Base-by-base conservation (phyloP, 1,284 basidiomycete species). In the Cutaneotrichosporon sp. region DNA sequence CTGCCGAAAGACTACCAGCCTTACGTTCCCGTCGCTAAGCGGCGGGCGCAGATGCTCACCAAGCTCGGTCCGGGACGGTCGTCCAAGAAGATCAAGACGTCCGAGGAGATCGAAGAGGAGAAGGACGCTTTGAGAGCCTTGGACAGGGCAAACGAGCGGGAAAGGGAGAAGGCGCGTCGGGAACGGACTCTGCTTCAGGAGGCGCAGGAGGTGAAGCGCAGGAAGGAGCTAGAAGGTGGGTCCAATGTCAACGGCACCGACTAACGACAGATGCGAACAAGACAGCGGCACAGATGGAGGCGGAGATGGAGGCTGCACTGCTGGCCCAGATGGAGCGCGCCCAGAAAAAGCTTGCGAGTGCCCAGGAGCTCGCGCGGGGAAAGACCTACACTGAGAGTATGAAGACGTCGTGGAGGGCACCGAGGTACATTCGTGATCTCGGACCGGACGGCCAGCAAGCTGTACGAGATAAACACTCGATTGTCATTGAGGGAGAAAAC, bases 331-430 rank as follows among this genome's bases (percentile, higher is more conserved):
- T 97, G 65, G 88, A 90, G 34, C 88, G 88, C 55, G 81, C 88
- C 14, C 76, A 78, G 61, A 82, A 88, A 69, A 96, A 94, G 71
- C 82, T 99, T 3, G 90, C 88, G 0, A 89, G 90, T 12, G 92
- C 92, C 59, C 77, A 90, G 65, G 96, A 99, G 71, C 76, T 98
- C 26, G 94, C 96, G 2, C 85, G 90, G 67, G 96, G 93, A 11
- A 92, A 96, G 50, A 80, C 82, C 37, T 98, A 94, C 68, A 89
- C 86, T 0, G 89, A 97, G 64, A 81, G 90, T 27, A 70, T 98
- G 57, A 85, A 84, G 69, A 84, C 92, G 12, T 84, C 86, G 86
- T 99, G 96, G 96, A 76, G 79, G 52, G 83, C 96, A 25, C 96
- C 96, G 20, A 79, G 77, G 44, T 96, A 87, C 69, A 84, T 99